Evolutionary conservation across 2,329 filamentous ascomycete genomes (phyloP), one percentile per base, ranked within the genome.

Genomic region (Colletotrichum sp.): DNA sequence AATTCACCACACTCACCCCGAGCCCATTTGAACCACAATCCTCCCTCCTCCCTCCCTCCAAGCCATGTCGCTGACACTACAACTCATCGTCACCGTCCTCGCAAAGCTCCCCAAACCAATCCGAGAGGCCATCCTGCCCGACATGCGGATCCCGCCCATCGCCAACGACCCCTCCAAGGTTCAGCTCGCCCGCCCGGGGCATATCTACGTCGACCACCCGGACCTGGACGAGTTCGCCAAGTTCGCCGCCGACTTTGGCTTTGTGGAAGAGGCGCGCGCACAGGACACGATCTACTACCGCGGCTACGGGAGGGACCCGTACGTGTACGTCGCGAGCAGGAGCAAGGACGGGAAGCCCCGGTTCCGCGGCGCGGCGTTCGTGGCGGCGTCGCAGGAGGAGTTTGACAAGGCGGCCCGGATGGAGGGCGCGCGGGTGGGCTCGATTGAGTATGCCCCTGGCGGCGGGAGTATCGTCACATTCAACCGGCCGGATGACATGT

Each of bases 291-390:
- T 87, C 55, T 90, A 85, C 81, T 88, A 84, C 76, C 84, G 86
- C 33, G 88, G 88, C 3, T 89, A 89, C 73, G 87, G 88, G 16
- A 80, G 78, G 2, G 87, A 90, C 72, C 85, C 85, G 34, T 90
- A 86, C 73, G 79, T 87, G 3, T 89, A 89, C 75, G 85, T 87
- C 64, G 86, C 85, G 12, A 64, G 63, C 16, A 78, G 77, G 73
- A 77, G 73, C 72, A 74, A 66, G 54, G 75, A 78, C 61, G 76
- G 75, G 2, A 71, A 78, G 43, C 70, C 69, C 4, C 73, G 64
- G 34, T 81, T 81, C 65, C 57, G 76, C n/a, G 80, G 79, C 24
- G 72, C 61, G 3, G 75, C 77, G 3, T 82, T 79, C 70, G 81
- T 83, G 54, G 79, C 81, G 57, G 81, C 83, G 2, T 72, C 76